Conservation (phyloP, 345 rosid species). For the Orychophragmus violaceus region DNA sequence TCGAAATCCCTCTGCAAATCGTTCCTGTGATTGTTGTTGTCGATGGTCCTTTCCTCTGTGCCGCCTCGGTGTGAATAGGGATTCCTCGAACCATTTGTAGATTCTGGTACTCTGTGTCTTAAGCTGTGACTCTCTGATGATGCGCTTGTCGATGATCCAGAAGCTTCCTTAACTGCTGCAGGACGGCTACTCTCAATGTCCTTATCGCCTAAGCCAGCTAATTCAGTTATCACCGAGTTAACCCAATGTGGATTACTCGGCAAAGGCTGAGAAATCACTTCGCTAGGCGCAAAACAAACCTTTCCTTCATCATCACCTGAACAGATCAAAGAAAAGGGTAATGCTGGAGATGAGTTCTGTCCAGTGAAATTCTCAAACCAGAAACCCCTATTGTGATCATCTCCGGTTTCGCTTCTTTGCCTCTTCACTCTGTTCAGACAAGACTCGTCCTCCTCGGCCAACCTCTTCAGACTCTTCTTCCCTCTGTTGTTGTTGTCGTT, state of each 20-base stretch:
- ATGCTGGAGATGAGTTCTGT: slow-evolving; percentile 38
- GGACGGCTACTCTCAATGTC: slow-evolving; percentile 54
- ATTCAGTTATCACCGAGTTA: slow-evolving; percentile 63
- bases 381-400: slow-evolving; percentile 44
- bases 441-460: slow-evolving; percentile 65
- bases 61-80: slow-evolving; percentile 39
- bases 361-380: slow-evolving; percentile 69
- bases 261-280: slow-evolving; percentile 59
- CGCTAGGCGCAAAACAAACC: slow-evolving; percentile 64
- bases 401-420: slow-evolving; percentile 46
- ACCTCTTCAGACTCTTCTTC: slow-evolving; percentile 68
- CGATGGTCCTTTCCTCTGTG: slow-evolving; percentile 37
- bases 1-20: slow-evolving; percentile 53
- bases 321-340: slow-evolving; percentile 67
- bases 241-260: slow-evolving; percentile 72
- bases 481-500: slow-evolving; percentile 68
- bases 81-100: slow-evolving; percentile 31
- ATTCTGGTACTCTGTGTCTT: slow-evolving; percentile 44
- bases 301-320: slow-evolving; percentile 68
- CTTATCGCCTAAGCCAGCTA: slow-evolving; percentile 64
- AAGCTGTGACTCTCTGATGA: slow-evolving; percentile 74
- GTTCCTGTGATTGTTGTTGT: slow-evolving; percentile 38
- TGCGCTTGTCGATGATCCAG: slow-evolving; percentile 68
- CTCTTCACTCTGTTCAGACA: slow-evolving; percentile 66
- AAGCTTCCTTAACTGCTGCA: slow-evolving; percentile 55